Evolutionary conservation across 345 rosid genomes (phyloP).

Genomic region (Lepidium africanum): DNA sequence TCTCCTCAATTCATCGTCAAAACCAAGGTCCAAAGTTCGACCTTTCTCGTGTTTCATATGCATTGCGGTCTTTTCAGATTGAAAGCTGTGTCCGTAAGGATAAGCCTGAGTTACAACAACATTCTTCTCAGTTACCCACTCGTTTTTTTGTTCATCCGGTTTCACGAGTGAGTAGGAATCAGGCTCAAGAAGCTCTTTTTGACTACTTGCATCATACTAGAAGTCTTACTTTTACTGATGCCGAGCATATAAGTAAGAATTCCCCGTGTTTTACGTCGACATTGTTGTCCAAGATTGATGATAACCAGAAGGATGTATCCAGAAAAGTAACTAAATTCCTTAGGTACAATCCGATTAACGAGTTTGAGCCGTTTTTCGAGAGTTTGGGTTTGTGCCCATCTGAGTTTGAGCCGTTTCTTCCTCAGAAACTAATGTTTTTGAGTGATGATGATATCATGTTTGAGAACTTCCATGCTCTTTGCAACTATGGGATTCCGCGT

Average conservation of each 20-base stretch:
- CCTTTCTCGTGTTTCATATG: constrained; percentile 26
- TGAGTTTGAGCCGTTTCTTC: constrained; percentile 43
- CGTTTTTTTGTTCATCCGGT: constrained; percentile 23
- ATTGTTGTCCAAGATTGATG: constrained; percentile 50
- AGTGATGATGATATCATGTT: constrained; percentile 55
- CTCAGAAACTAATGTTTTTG: constrained; percentile 39
- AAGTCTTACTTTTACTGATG: constrained; percentile 47
- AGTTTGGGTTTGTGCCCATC: constrained; percentile 62
- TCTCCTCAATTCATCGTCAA: constrained; percentile 21
- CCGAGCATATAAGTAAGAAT: constrained; percentile 82
- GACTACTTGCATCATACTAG: constrained; percentile 77
- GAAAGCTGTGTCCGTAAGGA: constrained; percentile 17
- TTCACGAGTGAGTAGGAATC: constrained; percentile 37
- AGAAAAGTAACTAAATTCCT: constrained; percentile 44
- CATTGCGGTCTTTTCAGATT: constrained; percentile 27
- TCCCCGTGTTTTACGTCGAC: constrained; percentile 47
- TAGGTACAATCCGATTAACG: constrained; percentile 74
- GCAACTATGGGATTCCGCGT: constrained; percentile 67
- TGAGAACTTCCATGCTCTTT: constrained; percentile 52
- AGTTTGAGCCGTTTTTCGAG: constrained; percentile 85
- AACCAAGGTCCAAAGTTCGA: constrained; percentile 21
- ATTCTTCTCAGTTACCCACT: constrained; percentile 21
- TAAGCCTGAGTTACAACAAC: constrained; percentile 11
- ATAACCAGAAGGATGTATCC: constrained; percentile 37
- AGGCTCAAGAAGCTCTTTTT: constrained; percentile 55